Base-by-base conservation (phyloP, 371 early-diverging fungal species). In the Batrachochytrium dendrobatidis region DNA sequence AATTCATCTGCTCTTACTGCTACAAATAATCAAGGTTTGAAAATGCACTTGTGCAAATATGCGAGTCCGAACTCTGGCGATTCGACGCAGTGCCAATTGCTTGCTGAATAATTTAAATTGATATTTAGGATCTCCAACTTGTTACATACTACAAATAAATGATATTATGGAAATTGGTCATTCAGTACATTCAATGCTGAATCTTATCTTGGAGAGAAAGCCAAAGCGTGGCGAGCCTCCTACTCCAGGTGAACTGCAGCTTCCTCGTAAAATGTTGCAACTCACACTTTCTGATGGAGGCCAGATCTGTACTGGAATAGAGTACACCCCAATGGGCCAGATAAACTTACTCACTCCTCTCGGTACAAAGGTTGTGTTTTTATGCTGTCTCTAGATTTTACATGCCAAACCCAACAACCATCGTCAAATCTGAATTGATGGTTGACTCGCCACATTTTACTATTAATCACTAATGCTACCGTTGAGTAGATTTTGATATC, bases 341-440 rank as follows among this genome's bases (percentile, higher is more conserved):
- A 48, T 48, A 8, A 8, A 48, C 12, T 24, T 48, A 7, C 49
- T 48, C 8, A 48, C 25, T 18, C 8, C 22, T 12, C 49, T 48
- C 8, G 49, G 49, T 29, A 48, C n/a, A 8, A 48, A 48, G 49
- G 49, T 48, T n/a, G 39, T n/a, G 39, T 39, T 12, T 39, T 12
- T 39, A n/a, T 39, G 12, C 15, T 39, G 39, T 39, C 39, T 12
- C 15, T 39, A 20, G 39, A 39, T 39, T 39, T 20, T 15, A 20
- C 39, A 39, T 17, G 20, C 39, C 39, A 39, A 39, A 17, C 39
- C 15, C 39, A 20, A 20, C 20, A 15, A 39, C 39, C 17, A 39
- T 39, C 20, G 20, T 15, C 39, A 39, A 20, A 15, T 20, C 39
- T 39, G 39, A 15, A 39, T 39, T 39, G 39, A 20, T 39, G 20